These are phyloP conservation scores for Flaveria linearis DNA, from an alignment of 129 eudicot genomes.

Conservation along the genomic window DNA sequence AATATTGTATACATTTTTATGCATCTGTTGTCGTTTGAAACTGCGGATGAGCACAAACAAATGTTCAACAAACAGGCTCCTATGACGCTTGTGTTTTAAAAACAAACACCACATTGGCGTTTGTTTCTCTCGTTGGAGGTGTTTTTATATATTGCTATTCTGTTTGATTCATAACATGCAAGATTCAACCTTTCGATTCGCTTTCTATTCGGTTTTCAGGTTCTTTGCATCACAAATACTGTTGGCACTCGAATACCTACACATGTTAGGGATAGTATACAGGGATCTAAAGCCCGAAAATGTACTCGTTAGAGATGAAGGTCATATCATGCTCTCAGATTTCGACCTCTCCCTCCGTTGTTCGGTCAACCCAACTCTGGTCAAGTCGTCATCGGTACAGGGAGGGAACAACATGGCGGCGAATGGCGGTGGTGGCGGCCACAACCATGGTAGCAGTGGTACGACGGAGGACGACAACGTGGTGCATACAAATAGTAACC, in stretches of 20 bases:
- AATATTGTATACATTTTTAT: too few species aligned
- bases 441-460: neutral
- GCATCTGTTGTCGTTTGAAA: too few species aligned
- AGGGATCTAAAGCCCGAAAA: slow-evolving; percentile 78
- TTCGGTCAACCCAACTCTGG: slow-evolving; percentile 61
- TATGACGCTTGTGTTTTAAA: too few species aligned
- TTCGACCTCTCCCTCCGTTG: slow-evolving; percentile 74
- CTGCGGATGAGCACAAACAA: too few species aligned
- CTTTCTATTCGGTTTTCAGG: slow-evolving; percentile 29
- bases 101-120: too few species aligned
- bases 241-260: slow-evolving; percentile 74
- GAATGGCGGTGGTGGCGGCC: neutral
- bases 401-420: slow-evolving; percentile 23
- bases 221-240: slow-evolving; percentile 72
- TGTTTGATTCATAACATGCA: too few species aligned
- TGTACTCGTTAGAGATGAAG: slow-evolving; percentile 67
- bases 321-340: slow-evolving; percentile 81
- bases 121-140: too few species aligned
- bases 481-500: slow-evolving; percentile 40
- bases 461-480: slow-evolving; percentile 42
- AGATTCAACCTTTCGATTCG: neutral
- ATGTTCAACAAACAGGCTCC: too few species aligned
- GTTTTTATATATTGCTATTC: too few species aligned
- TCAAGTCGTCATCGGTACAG: slow-evolving; percentile 58
- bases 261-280: slow-evolving; percentile 75